Evolutionary conservation across 345 rosid species (phyloP), one percentile per base, ranked within the genome.

Genomic region (Leavenworthia alabamica): DNA sequence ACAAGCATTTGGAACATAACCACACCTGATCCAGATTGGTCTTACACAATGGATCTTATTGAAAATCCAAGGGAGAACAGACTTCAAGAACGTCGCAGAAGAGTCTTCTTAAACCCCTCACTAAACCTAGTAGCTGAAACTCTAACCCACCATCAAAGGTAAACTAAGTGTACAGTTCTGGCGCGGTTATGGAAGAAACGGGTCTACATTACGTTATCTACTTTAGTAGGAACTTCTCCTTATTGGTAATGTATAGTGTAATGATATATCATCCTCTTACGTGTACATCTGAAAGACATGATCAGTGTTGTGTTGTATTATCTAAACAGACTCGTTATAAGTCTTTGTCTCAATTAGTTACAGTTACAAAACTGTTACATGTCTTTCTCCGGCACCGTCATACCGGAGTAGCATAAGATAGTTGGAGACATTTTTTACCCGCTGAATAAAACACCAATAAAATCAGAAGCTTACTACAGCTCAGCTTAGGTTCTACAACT

Each of bases 21-120:
- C 60, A 67, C 80, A 54, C 82, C 88, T 68, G 89, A 85, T 72
- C 76, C 91, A 3, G 94, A 88, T 68, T 90, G 96, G 22, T 90
- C 93, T 15, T 88, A 85, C 62, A 58, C 80, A 13, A 86, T 78
- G 70, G 91, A 86, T 73, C 64, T 74, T 12, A 17, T 79, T 49
- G 86, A 83, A 39, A 78, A 86, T 68, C 82, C 73, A 8, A 70
- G 59, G 52, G 82, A 72, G 47, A 74, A 56, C 43, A 42, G 41
- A 72, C 55, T 61, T 68, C 75, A 57, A 76, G 81, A 55, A 37
- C 59, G 57, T 13, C 26, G 68, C 50, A 43, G 53, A 64, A 47
- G 60, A 62, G 64, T 52, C 70, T 64, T 70, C 57, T 26, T 48
- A 56, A 65, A 36, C 31, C 44, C 42, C 60, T 2, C 41, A 37